Evolutionary conservation across 768 basidiomycete species (phyloP).

Genomic region (Porpolomopsis calyptriformis): DNA sequence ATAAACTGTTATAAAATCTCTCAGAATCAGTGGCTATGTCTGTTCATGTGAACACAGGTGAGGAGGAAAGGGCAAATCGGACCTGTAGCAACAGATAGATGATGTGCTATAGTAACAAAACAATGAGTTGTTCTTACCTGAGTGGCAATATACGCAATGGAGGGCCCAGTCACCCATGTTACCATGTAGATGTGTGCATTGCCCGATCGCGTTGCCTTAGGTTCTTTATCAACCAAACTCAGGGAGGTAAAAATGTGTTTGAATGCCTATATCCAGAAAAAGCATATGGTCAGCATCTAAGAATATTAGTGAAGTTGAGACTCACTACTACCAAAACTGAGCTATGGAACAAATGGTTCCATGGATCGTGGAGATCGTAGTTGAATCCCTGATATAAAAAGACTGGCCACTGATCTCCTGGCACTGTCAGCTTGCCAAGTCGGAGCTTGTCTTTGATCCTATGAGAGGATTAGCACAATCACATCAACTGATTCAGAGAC

Average conservation of each 20-base stretch:
- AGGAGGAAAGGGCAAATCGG: conserved; percentile 10
- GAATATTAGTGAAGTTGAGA: neutral
- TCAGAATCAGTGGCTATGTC: conserved; percentile 13
- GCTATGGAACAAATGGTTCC: conserved; percentile 2
- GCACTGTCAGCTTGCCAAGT: neutral
- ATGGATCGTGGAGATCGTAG: conserved; percentile 1
- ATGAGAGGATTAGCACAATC: neutral
- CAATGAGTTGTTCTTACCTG: conserved; percentile 3
- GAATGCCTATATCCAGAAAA: neutral
- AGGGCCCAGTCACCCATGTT: neutral
- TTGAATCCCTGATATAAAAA: neutral
- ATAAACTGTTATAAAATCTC: conserved; percentile 10
- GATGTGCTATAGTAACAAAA: neutral
- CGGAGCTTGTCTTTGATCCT: conserved; percentile 3
- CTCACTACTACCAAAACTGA: conserved; percentile 3
- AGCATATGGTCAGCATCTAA: neutral
- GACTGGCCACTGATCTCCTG: conserved; percentile 4
- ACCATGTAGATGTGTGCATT: conserved; percentile 10
- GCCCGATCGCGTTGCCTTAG: conserved; percentile 17
- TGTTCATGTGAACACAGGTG: conserved; percentile 5
- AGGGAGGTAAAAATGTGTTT: conserved; percentile 10
- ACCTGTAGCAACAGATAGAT: conserved; percentile 4
- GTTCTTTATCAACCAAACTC: conserved; percentile 19
- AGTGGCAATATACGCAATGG: conserved; percentile 6
- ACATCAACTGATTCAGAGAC: neutral